A percentile compares a stretch with the other conserved stretches of the same genome.
phyloP scores from a whole-genome alignment of 257 asterid species.

The Ballota nigra region DNA sequence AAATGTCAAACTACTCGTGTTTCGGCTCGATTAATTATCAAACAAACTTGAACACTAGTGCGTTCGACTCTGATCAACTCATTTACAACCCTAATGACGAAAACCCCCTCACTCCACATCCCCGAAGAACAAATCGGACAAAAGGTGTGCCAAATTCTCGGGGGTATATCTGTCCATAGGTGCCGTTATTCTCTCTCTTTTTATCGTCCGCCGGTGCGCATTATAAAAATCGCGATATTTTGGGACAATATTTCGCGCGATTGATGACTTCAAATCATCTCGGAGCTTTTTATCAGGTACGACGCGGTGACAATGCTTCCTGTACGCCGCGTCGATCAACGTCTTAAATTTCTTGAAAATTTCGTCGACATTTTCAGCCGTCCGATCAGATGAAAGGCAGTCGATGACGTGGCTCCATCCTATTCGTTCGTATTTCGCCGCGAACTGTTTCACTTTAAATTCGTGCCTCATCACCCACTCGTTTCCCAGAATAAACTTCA shows the following conservation, averaged over 20 bases:
- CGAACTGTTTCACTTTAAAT: conserved; percentile 39
- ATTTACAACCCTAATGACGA: no score
- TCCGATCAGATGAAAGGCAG: conserved; percentile 28
- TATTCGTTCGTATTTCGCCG: conserved; percentile 40
- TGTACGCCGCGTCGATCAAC: conserved; percentile 44
- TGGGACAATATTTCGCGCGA: conserved; percentile 39
- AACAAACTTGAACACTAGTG: no score
- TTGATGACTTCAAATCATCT: conserved; percentile 38
- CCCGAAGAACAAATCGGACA: conserved; percentile 45
- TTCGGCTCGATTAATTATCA: no score
- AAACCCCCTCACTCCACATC: neutral
- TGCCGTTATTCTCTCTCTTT: conserved; percentile 5
- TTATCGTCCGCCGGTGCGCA: conserved; percentile 18
- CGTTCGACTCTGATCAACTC: no score
- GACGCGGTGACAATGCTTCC: conserved; percentile 41
- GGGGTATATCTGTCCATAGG: conserved; percentile 42
- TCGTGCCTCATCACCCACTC: conserved; percentile 57
- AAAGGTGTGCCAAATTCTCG: conserved; percentile 39
- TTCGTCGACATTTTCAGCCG: conserved; percentile 35
- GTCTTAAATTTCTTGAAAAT: conserved; percentile 36
- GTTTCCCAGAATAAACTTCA: conserved; percentile 47
- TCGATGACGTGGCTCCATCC: conserved; percentile 58
- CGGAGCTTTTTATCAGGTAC: conserved; percentile 52
- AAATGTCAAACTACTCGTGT: no score
- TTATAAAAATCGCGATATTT: conserved; percentile 41